These are phyloP conservation scores for Ustilago crameri DNA, from an alignment of 1,284 basidiomycete species.

Conservation along the genomic window DNA sequence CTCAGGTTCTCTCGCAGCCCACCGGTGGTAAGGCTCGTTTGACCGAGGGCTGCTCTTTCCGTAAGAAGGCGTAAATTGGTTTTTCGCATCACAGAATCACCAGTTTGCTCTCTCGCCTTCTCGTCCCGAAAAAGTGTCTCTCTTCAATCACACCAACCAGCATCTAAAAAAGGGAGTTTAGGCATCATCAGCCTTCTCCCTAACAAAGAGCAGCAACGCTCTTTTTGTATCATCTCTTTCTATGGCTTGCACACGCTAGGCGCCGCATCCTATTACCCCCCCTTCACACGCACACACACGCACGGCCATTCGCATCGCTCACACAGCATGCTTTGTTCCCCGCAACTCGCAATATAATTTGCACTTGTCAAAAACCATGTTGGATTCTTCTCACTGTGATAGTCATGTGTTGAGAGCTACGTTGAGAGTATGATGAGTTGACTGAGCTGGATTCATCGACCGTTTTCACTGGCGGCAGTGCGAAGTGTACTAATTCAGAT, in stretches of 20 bases:
- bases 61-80: conserved; percentile 61
- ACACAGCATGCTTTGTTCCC: background rate
- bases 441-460: no score
- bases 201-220: background rate
- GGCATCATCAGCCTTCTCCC: background rate
- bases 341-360: background rate
- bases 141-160: conserved; percentile 14
- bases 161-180: conserved; percentile 12
- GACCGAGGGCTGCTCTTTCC: conserved; percentile 78
- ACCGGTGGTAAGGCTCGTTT: conserved; percentile 98
- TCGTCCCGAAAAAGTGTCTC: conserved; percentile 5
- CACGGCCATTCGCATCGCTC: conserved; percentile 9
- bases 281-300: background rate
- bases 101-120: background rate
- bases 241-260: background rate
- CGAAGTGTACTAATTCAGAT: conserved; percentile 1
- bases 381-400: background rate
- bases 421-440: no score
- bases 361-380: background rate
- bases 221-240: conserved; percentile 31
- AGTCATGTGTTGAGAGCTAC: background rate
- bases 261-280: background rate
- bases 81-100: background rate
- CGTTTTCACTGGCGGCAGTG: background rate
- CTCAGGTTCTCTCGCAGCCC: conserved; percentile 95